Conservation (phyloP, 352 stramenopile species). For the Pythium scleroteichum region DNA sequence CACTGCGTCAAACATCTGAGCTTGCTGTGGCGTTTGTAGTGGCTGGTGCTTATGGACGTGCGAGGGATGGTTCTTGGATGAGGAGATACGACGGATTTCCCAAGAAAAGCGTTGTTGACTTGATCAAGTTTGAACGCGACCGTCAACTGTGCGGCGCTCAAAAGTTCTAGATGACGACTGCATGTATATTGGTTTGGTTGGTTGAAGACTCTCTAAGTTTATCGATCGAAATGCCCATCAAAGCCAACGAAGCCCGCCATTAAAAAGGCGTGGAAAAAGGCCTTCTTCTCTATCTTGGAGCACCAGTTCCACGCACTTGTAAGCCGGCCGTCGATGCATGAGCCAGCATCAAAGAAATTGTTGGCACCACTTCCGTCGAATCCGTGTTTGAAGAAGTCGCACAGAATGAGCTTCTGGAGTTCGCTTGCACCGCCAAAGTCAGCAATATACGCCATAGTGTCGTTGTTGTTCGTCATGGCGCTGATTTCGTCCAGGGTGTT, state of each 20-base stretch:
- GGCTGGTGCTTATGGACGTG: too few species aligned
- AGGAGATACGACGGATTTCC: too few species aligned
- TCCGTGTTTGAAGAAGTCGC: slow-evolving; percentile 95
- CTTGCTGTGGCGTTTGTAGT: too few species aligned
- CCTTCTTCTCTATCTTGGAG: slow-evolving; percentile 91
- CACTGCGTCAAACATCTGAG: too few species aligned
- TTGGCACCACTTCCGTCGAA: slow-evolving; percentile 94
- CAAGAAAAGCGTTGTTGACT: too few species aligned
- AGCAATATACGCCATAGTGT: slow-evolving; percentile 50
- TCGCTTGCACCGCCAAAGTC: slow-evolving; percentile 87
- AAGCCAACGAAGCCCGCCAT: slow-evolving; percentile 95
- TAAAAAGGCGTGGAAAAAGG: slow-evolving; percentile 95
- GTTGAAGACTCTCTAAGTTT: neutral
- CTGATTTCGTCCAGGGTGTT: slow-evolving; percentile 79
- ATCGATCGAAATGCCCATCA: slow-evolving; percentile 91
- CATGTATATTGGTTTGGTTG: too few species aligned
- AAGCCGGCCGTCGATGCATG: slow-evolving; percentile 95
- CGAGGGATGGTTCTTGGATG: too few species aligned
- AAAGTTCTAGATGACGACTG: too few species aligned
- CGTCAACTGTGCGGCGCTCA: too few species aligned
- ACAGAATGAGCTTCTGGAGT: slow-evolving; percentile 89
- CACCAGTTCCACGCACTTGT: slow-evolving; percentile 98
- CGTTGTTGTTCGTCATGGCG: slow-evolving; percentile 44
- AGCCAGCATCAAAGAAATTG: slow-evolving; percentile 95
- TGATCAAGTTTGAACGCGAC: too few species aligned